phyloP scores from a whole-genome alignment of 176 grass and related monocot species.

The Bromus sterilis region DNA sequence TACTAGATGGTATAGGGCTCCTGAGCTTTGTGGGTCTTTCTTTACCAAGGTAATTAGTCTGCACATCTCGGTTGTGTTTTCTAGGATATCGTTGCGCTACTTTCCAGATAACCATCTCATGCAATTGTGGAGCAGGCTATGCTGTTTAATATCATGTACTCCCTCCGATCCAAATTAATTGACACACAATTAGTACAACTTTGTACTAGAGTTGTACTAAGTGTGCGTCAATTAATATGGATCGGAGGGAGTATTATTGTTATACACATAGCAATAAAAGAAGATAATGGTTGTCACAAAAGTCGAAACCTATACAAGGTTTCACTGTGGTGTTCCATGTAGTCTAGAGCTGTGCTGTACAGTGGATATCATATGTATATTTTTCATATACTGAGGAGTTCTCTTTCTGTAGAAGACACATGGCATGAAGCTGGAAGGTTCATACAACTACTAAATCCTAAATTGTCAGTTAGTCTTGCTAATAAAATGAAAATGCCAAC shows the following conservation, averaged over 20 bases:
- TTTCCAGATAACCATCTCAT: constrained; percentile 2
- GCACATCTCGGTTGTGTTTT: constrained; percentile 16
- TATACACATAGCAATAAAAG: not conserved
- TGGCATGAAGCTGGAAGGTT: not conserved
- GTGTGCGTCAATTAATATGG: too few species aligned
- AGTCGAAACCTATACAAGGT: not conserved
- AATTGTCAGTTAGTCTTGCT: not conserved
- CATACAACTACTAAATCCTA: not conserved
- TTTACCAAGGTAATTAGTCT: constrained; percentile 77
- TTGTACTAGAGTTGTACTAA: too few species aligned
- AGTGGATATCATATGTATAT: not conserved
- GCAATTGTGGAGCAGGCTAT: not conserved
- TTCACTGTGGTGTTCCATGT: not conserved
- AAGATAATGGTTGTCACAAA: not conserved
- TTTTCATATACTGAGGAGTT: not conserved
- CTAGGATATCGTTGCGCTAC: not conserved
- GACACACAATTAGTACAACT: too few species aligned
- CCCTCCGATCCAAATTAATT: too few species aligned
- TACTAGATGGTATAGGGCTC: constrained; percentile 99
- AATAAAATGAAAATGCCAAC: not conserved
- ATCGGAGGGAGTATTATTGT: too few species aligned
- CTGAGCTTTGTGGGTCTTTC: constrained; percentile 95
- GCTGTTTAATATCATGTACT: not conserved
- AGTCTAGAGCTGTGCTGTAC: not conserved
- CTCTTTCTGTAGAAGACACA: not conserved